Evolutionary conservation across 2,329 filamentous ascomycete species (phyloP), one percentile per base, ranked within the genome.

Genomic region (Venturia pyrina): DNA sequence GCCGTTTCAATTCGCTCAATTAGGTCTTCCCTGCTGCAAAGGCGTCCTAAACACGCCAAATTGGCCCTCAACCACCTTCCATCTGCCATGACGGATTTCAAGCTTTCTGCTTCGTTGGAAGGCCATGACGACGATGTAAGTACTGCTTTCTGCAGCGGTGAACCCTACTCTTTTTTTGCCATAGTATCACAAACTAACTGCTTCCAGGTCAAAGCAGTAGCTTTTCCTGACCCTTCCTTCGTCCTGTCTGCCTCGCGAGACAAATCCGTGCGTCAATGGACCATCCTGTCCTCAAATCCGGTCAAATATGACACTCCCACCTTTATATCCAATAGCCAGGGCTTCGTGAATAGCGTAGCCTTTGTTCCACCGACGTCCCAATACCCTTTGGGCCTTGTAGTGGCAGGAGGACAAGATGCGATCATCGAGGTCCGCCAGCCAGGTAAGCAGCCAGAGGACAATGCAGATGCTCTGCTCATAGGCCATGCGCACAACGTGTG

Each of bases 111-210:
- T 71, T 89, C 91, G 74, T 84, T 99, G 70, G 81, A 87, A 71
- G 93, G 91, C 73, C 95, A 99, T 76, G 89, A 95, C 77, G 89
- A 95, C 76, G 95, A 99, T 86, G 95, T 97, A 83, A 78, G 87
- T 77, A 68, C 57, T 65, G 66, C 68, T 13, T 32, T 53, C 44
- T 28, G 43, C 50, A 59, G 34, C 34, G n/a, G 15, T 40, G 37
- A 40, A 10, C 7, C 5, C 37, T 40, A 8, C 3, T 2, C 3
- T 2, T 28, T 2, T 28, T 28, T 15, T 10, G 4, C 41, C 41
- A 50, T 24, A 19, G 56, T 60, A 17, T 3, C 56, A 37, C 56
- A 37, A 17, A 60, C 56, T 60, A n/a, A 60, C 41, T 63, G 46
- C n/a, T 44, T 68, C 32, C 70, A 98, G 93, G 93, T 99, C 71